Conservation (phyloP, 2,329 filamentous ascomycete genomes). For the Cytospora mali region DNA sequence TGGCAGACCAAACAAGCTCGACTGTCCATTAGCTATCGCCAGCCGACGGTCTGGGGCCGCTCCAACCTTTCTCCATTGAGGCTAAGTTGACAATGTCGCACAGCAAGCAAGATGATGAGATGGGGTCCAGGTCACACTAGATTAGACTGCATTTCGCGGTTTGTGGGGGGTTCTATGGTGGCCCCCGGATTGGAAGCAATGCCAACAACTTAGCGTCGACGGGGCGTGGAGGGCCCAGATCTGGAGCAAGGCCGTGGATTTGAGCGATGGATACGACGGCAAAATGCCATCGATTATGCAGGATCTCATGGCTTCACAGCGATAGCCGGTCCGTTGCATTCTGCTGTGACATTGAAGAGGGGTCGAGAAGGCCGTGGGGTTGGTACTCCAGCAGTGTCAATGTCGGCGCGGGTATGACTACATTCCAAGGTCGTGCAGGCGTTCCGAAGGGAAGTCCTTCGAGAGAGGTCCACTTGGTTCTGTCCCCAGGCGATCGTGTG, state of each 20-base stretch:
- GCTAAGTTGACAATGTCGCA: conserved; percentile 1
- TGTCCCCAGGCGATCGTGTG: background rate
- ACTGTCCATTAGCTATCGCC: conserved; percentile 7
- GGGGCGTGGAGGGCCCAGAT: background rate
- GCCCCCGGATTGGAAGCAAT: background rate
- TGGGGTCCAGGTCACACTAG: background rate
- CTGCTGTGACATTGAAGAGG: too few relatives aligned
- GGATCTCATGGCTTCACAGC: background rate
- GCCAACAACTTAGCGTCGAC: conserved; percentile 2
- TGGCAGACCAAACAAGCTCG: conserved; percentile 7
- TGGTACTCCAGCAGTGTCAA: background rate
- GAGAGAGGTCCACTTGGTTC: background rate
- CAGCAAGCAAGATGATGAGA: background rate
- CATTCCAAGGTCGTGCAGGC: background rate
- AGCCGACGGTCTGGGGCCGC: background rate
- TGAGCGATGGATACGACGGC: conserved; percentile 14
- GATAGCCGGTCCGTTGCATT: too few relatives aligned
- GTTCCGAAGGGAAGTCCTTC: too few relatives aligned
- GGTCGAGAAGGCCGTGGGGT: too few relatives aligned
- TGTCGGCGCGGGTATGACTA: background rate
- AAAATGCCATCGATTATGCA: too few relatives aligned
- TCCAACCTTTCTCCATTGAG: conserved; percentile 21
- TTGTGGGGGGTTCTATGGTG: background rate
- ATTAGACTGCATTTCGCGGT: background rate
- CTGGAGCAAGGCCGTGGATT: conserved; percentile 10